A percentile compares a stretch with the other conserved stretches of the same genome.
Evolutionary conservation across 176 grass and related monocot genomes (phyloP).

Genomic region (Hyparrhenia diplandra): DNA sequence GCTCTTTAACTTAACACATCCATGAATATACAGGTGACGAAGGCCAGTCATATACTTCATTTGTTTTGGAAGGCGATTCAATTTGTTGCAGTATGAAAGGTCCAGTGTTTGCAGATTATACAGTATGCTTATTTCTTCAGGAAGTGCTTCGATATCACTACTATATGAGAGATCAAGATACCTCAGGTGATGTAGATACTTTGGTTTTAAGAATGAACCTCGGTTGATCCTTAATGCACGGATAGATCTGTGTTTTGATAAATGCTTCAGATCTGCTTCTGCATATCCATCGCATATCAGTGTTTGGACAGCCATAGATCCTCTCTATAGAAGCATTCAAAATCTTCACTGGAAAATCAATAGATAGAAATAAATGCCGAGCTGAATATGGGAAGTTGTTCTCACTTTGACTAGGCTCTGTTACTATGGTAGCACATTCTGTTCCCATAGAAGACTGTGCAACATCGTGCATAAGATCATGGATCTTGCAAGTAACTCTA

Average conservation of each 20-base stretch:
- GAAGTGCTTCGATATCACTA: not conserved
- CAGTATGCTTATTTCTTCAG: not conserved
- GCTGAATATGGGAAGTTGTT: not conserved
- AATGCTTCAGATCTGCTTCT: too few species aligned
- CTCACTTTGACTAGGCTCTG: not conserved
- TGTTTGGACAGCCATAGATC: too few species aligned
- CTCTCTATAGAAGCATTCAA: too few species aligned
- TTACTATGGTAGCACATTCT: not conserved
- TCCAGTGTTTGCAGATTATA: not conserved
- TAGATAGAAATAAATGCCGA: too few species aligned
- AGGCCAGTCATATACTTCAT: not conserved
- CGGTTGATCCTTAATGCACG: too few species aligned
- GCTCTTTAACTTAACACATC: not conserved
- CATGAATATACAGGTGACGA: not conserved
- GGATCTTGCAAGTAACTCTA: slow-evolving; percentile 1
- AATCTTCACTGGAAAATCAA: too few species aligned
- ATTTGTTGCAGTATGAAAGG: accelerated
- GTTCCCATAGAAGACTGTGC: not conserved
- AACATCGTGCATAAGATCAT: slow-evolving; percentile 17
- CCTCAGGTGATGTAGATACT: not conserved
- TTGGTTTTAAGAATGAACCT: too few species aligned
- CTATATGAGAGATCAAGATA: not conserved
- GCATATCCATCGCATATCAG: too few species aligned
- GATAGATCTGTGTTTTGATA: too few species aligned
- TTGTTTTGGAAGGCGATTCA: not conserved